Conservation (phyloP, 2,329 filamentous ascomycete genomes). For the Tolypocladium pustulatum region DNA sequence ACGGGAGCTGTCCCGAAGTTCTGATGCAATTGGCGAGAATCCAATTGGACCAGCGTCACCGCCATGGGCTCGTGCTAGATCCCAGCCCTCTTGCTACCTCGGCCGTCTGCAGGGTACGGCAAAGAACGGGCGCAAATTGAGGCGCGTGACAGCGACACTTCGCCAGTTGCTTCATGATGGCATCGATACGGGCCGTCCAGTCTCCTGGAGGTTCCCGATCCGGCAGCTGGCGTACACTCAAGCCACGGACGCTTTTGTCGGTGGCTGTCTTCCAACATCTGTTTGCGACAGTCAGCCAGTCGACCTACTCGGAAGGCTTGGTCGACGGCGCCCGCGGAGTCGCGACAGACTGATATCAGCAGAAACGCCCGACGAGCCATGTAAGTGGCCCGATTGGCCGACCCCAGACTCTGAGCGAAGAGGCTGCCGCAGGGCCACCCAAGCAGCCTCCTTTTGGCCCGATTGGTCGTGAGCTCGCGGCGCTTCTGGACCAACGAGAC, state of each 20-base stretch:
- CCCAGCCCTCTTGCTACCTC: neutral
- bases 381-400: too few species aligned
- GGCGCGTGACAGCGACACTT: too few species aligned
- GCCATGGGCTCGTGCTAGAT: neutral
- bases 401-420: conserved; percentile 14
- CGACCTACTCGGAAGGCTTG: neutral
- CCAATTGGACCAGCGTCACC: neutral
- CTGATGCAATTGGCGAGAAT: neutral
- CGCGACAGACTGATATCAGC: neutral
- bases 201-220: neutral
- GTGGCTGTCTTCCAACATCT: neutral
- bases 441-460: neutral
- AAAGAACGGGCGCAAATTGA: neutral
- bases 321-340: conserved; percentile 5
- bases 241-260: neutral
- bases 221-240: neutral
- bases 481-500: too few species aligned
- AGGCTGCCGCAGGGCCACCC: neutral
- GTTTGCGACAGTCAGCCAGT: neutral
- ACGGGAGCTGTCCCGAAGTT: neutral
- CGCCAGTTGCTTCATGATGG: neutral
- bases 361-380: too few species aligned
- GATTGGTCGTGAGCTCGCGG: neutral
- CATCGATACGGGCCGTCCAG: neutral
- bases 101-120: neutral